phyloP scores from a whole-genome alignment of 177 flowering plant species.

The Vitis hybrid region DNA sequence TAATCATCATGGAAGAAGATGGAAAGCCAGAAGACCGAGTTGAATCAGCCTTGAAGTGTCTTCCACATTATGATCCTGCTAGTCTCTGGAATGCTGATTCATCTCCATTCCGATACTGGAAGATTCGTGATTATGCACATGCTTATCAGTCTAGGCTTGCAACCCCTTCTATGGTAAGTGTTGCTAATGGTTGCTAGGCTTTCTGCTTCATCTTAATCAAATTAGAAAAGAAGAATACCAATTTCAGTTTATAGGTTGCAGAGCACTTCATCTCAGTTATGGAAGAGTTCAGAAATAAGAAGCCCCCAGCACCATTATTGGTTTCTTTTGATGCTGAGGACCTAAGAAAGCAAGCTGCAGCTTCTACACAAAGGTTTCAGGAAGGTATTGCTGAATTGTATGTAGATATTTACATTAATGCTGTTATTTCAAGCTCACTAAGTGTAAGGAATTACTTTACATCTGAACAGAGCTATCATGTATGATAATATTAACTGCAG shows the following conservation, averaged over 20 bases:
- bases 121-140: conserved; percentile 85
- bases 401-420: conserved; percentile 3
- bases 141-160: conserved; percentile 66
- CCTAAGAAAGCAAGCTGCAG: conserved; percentile 86
- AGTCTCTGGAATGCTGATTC: conserved; percentile 32
- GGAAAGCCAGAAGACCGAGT: conserved; percentile 61
- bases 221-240: conserved; percentile 7
- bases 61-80: conserved; percentile 73
- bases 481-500: not conserved
- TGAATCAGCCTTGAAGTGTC: conserved; percentile 62
- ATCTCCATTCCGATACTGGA: conserved; percentile 72
- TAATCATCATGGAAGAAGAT: conserved; percentile 55
- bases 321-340: conserved; percentile 71
- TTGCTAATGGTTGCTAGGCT: not conserved
- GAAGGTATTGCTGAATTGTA: conserved; percentile 52
- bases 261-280: conserved; percentile 70
- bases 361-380: conserved; percentile 82
- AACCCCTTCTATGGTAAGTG: conserved; percentile 70
- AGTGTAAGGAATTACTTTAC: not conserved
- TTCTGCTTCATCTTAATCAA: conserved; percentile 6
- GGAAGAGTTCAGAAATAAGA: conserved; percentile 55
- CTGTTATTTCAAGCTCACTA: not conserved
- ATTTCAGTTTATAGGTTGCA: conserved; percentile 62
- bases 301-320: conserved; percentile 61
- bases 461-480: not conserved